Percentiles rank a stretch among this genome's conserved stretches.
phyloP scores from a whole-genome alignment of 306 rosid species.

The Delonix regia region DNA sequence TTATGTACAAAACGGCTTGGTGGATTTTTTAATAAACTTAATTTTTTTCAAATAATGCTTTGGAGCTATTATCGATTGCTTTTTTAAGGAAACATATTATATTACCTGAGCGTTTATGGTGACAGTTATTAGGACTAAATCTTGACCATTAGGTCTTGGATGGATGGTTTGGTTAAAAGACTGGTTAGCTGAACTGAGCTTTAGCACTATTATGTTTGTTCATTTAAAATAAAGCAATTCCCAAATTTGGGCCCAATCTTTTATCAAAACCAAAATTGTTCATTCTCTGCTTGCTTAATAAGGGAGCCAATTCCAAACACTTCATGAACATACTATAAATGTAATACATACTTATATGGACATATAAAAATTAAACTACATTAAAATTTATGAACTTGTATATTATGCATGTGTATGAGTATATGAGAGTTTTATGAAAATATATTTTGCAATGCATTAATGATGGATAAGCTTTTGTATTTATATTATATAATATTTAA shows the following conservation, averaged over 20 bases:
- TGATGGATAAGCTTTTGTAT: background rate
- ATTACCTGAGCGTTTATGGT: too few relatives aligned
- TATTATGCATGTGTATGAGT: background rate
- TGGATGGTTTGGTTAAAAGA: too few relatives aligned
- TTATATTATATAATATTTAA: background rate
- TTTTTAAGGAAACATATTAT: too few relatives aligned
- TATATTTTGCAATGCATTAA: background rate
- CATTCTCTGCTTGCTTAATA: background rate
- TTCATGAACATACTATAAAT: background rate
- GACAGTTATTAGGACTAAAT: too few relatives aligned
- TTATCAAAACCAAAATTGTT: background rate
- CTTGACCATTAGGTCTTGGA: too few relatives aligned
- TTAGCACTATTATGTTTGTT: too few relatives aligned
- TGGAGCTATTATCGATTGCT: too few relatives aligned
- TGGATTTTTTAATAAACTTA: too few relatives aligned
- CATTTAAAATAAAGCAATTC: background rate
- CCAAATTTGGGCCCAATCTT: background rate
- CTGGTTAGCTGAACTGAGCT: too few relatives aligned
- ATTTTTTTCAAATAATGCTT: too few relatives aligned
- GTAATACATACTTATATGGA: background rate
- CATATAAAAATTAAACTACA: background rate
- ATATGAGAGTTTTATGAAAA: background rate
- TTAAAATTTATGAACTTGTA: background rate
- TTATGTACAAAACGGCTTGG: too few relatives aligned
- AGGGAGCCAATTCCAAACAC: background rate